Evolutionary conservation across 345 rosid species (phyloP).

Genomic region (Linum trigynum): DNA sequence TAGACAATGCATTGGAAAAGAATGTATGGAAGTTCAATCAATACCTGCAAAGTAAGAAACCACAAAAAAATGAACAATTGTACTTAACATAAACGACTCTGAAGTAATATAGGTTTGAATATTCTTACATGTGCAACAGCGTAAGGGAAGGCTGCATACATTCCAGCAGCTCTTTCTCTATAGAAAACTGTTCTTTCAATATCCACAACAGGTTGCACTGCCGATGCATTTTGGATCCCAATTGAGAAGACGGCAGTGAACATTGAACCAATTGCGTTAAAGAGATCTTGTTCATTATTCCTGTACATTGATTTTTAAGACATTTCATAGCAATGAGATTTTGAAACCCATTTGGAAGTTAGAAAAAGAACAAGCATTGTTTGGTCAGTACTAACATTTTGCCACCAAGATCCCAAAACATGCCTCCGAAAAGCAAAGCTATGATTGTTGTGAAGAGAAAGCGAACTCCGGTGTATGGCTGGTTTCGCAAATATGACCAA

Average conservation of each 20-base stretch:
- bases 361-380: not conserved
- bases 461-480: slow-evolving; percentile 32
- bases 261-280: slow-evolving; percentile 9
- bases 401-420: slow-evolving; percentile 35
- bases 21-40: slow-evolving; percentile 43
- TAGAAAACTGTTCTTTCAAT: slow-evolving; percentile 13
- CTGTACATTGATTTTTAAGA: not conserved
- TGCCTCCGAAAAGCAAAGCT: slow-evolving; percentile 32
- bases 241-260: slow-evolving; percentile 3
- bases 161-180: slow-evolving; percentile 23
- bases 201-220: slow-evolving; percentile 11
- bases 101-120: not conserved
- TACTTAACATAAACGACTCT: not conserved
- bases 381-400: slow-evolving; percentile 16
- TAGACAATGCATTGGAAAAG: slow-evolving; percentile 27
- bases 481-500: slow-evolving; percentile 48
- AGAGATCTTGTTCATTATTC: not conserved
- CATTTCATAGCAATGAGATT: not conserved
- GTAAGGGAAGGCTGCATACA: slow-evolving; percentile 20
- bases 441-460: slow-evolving; percentile 21
- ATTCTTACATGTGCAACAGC: slow-evolving; percentile 10
- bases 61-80: no score
- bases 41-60: slow-evolving; percentile 21
- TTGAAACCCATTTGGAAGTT: not conserved
- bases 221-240: slow-evolving; percentile 4